A percentile compares a stretch with the other conserved stretches of the same genome.
Conservation (phyloP, 1,284 basidiomycete genomes). For the Ustilago tritici region DNA sequence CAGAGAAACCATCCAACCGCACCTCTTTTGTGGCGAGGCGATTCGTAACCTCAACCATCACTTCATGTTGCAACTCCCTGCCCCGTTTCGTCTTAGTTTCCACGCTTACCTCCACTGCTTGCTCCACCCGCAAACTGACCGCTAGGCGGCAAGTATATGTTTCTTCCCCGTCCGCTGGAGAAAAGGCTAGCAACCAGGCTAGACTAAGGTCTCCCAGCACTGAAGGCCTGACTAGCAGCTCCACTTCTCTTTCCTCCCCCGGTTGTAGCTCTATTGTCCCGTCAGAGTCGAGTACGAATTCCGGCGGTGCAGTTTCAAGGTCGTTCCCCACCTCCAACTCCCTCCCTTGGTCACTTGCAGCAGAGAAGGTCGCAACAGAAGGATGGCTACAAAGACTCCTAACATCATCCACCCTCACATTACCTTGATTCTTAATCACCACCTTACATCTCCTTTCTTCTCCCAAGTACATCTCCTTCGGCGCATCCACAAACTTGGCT, state of each 20-base stretch:
- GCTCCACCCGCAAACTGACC: slow-evolving; percentile 19
- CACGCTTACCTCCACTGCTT: slow-evolving; percentile 38
- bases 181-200: slow-evolving; percentile 41
- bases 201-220: slow-evolving; percentile 14
- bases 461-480: slow-evolving; percentile 20
- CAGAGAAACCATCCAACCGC: slow-evolving; percentile 18
- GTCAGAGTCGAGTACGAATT: slow-evolving; percentile 5
- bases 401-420: slow-evolving; percentile 19
- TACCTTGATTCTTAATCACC: slow-evolving; percentile 33
- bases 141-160: slow-evolving; percentile 37
- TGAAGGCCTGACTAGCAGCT: slow-evolving; percentile 13
- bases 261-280: slow-evolving; percentile 9
- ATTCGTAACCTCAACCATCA: slow-evolving; percentile 36
- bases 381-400: slow-evolving; percentile 34
- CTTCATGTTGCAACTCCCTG: slow-evolving; percentile 11
- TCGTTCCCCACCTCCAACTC: slow-evolving; percentile 61
- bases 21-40: slow-evolving; percentile 11
- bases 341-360: slow-evolving; percentile 23
- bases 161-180: slow-evolving; percentile 26
- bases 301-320: slow-evolving; percentile 29
- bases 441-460: slow-evolving; percentile 24
- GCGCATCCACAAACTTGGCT: slow-evolving; percentile 19
- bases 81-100: slow-evolving; percentile 10
- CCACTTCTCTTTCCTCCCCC: slow-evolving; percentile 35
- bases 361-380: slow-evolving; percentile 20